Base-by-base conservation (phyloP, 805 yeast genomes). In the Maudiozyma barnettii region DNA sequence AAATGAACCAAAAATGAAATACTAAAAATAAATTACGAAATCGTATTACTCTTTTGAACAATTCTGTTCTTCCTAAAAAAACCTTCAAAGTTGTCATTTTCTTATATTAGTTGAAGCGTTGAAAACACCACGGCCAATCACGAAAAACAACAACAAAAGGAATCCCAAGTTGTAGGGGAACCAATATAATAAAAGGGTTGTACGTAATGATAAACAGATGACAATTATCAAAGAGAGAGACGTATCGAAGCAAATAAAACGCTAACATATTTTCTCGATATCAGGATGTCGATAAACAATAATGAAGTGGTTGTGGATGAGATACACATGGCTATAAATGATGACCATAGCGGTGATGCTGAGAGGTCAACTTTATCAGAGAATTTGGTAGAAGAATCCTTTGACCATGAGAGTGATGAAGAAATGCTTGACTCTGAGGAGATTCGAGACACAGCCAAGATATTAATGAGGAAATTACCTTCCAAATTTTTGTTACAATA, bases 401-500 rank as follows among this genome's bases (percentile, higher is more conserved):
- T 37, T 10, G 40, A 19, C 4, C 12, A 37, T 19, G 40, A 37
- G n/a, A 18, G 49, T 14, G 36, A 20, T 20, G 48, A 49, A 14
- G 47, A 56, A 13, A 57, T 54, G 38, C 56, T 53, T 53, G 53
- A 20, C 43, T 45, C 21, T 38, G 46, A 16, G 14, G 53, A 46
- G 10, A 44, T 49, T 6, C 35, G 45, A 20, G 54, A 48, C 8
- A 62, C 59, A 6, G 66, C 66, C 1, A 51, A 51, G 45, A 20
- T 42, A 10, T 48, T 63, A 21, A 36, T 60, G 46, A 51, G 45
- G 16, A 49, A 50, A 19, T 23, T 39, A 13, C 31, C 54, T 6
- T 58, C 61, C 2, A 54, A 53, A 31, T 51, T 59, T 7, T 30
- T 50, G 2, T 49, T 62, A 3, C 42, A 52, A 5, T 58, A 54